Percentiles rank a stretch among this genome's conserved stretches.
Conservation (phyloP, 768 basidiomycete species). For the Amanita exitialis region DNA sequence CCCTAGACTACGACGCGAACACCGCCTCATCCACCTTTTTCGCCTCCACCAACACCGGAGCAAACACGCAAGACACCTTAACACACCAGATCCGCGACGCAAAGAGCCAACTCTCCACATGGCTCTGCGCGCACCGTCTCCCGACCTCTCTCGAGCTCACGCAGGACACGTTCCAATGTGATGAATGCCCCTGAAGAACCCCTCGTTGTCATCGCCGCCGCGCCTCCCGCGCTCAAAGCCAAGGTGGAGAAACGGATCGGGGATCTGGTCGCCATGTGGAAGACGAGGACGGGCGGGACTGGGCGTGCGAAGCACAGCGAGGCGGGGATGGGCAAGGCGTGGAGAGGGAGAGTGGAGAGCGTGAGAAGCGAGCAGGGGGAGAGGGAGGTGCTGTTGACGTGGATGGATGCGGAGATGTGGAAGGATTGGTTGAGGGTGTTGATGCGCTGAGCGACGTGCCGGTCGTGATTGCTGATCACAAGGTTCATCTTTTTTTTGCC, state of each 20-base stretch:
- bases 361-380: background rate
- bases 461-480: conserved; percentile 76
- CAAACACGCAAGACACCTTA: background rate
- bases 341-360: background rate
- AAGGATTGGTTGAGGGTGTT: conserved; percentile 38
- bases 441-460: conserved; percentile 25
- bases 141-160: conserved; percentile 69
- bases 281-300: conserved; percentile 28
- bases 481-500: conserved; percentile 31
- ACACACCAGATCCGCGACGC: background rate
- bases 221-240: conserved; percentile 22
- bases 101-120: conserved; percentile 26
- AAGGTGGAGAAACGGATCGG: conserved; percentile 36
- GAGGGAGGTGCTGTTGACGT: conserved; percentile 70
- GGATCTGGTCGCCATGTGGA: conserved; percentile 55
- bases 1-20: conserved; percentile 41
- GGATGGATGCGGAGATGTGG: conserved; percentile 87
- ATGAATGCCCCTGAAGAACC: conserved; percentile 76
- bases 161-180: conserved; percentile 72
- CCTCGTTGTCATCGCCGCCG: conserved; percentile 68
- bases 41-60: conserved; percentile 13
- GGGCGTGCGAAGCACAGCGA: conserved; percentile 22
- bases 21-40: conserved; percentile 37
- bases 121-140: conserved; percentile 63
- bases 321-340: too few species aligned